phyloP scores from a whole-genome alignment of 2,329 filamentous ascomycete species.

The Chaetomiaceae sp. region DNA sequence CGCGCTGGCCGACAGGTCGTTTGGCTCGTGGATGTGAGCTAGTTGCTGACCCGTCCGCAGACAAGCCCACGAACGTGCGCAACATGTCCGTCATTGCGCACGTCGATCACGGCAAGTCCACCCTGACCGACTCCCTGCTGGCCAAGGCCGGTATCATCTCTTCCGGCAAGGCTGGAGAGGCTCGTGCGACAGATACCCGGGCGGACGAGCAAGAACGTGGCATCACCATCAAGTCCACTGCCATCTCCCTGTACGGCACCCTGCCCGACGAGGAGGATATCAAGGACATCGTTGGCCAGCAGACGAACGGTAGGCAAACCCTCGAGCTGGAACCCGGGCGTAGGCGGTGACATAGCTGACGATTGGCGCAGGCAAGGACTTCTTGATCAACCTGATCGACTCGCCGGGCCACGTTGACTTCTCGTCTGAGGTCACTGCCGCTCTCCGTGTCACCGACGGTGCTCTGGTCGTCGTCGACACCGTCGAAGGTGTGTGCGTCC shows the following conservation, averaged over 20 bases:
- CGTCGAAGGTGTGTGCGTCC: constrained; percentile 99
- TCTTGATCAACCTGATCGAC: constrained; percentile 99
- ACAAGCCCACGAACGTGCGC: constrained; percentile 69
- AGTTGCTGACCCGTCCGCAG: constrained; percentile 39
- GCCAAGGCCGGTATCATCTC: constrained; percentile 99
- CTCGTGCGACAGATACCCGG: constrained; percentile 94
- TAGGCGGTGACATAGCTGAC: constrained; percentile 6
- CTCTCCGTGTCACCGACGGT: constrained; percentile 99
- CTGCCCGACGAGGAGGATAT: constrained; percentile 77
- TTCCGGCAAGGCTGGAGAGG: constrained; percentile 91
- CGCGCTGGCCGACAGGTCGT: not conserved
- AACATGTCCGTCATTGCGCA: constrained; percentile 99
- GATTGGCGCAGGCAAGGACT: constrained; percentile 61
- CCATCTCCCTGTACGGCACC: constrained; percentile 93
- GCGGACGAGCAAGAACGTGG: constrained; percentile 98
- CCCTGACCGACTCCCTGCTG: constrained; percentile 97
- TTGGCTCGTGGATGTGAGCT: not conserved
- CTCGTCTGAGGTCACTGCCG: constrained; percentile 98
- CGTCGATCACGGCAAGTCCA: constrained; percentile 99
- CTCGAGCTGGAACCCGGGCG: not conserved
- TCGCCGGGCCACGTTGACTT: constrained; percentile 99
- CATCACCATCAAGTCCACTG: constrained; percentile 99
- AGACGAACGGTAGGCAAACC: constrained; percentile 56
- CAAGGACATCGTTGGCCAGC: constrained; percentile 87
- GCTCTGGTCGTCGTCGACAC: constrained; percentile 99